phyloP scores from a whole-genome alignment of 306 rosid species.

The Sophora flavescens region DNA sequence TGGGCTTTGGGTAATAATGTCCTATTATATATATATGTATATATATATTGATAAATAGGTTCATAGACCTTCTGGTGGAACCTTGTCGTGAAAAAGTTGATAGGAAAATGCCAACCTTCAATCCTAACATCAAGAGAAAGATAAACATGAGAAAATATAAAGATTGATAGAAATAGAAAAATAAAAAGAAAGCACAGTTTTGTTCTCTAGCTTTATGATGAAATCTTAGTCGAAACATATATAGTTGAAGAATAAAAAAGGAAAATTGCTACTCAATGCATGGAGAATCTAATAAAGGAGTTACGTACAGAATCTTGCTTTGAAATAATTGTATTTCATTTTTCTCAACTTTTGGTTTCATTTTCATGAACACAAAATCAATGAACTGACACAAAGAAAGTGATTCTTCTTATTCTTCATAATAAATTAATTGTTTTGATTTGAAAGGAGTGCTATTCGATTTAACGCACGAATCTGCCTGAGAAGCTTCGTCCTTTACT shows the following conservation, averaged over 20 bases:
- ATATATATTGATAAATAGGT: slow-evolving; percentile 39
- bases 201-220: slow-evolving; percentile 1
- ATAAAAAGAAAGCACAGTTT: not conserved
- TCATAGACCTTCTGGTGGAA: slow-evolving; percentile 53
- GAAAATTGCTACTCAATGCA: slow-evolving; percentile 21
- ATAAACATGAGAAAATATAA: slow-evolving; percentile 24
- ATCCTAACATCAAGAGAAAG: slow-evolving; percentile 23
- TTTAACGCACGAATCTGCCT: slow-evolving; percentile 38
- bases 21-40: slow-evolving; percentile 36
- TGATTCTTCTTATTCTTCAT: not conserved
- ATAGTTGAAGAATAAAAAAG: not conserved
- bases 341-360: not conserved
- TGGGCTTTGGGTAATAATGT: slow-evolving; percentile 32
- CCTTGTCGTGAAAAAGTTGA: slow-evolving; percentile 54
- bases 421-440: slow-evolving; percentile 28
- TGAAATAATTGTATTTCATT: slow-evolving; percentile 9
- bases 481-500: slow-evolving; percentile 49
- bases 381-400: slow-evolving; percentile 25
- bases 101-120: slow-evolving; percentile 51
- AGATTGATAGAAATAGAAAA: not conserved
- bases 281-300: slow-evolving; percentile 23
- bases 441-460: slow-evolving; percentile 49
- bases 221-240: slow-evolving; percentile 4
- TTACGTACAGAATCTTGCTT: slow-evolving; percentile 21
- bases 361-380: slow-evolving; percentile 20